phyloP scores from a whole-genome alignment of 805 yeast genomes.

The Candida manassasensis region DNA sequence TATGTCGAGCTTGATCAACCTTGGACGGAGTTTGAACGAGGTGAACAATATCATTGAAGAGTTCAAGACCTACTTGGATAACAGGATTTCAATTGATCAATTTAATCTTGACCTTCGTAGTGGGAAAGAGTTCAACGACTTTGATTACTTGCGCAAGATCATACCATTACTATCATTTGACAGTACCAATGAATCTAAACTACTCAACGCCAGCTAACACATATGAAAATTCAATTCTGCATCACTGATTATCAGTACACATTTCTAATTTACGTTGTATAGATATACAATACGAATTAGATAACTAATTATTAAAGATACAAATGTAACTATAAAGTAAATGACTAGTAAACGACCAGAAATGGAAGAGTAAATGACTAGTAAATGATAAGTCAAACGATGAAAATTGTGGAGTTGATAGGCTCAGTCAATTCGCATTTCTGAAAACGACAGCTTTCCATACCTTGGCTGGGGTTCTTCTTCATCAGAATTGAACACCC shows the following conservation, averaged over 20 bases:
- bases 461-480: conserved; percentile 3
- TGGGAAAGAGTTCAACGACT: conserved; percentile 20
- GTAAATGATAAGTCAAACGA: too few relatives aligned
- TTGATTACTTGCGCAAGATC: conserved; percentile 30
- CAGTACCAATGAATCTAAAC: conserved; percentile 22
- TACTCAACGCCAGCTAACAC: conserved; percentile 22
- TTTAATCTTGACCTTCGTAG: conserved; percentile 12
- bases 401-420: too few relatives aligned
- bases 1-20: conserved; percentile 19
- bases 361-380: too few relatives aligned
- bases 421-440: neutral
- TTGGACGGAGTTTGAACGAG: conserved; percentile 50
- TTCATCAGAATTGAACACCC: conserved; percentile 15
- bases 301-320: too few relatives aligned
- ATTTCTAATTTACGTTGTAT: too few relatives aligned
- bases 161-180: conserved; percentile 39
- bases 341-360: too few relatives aligned
- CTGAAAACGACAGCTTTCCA: neutral
- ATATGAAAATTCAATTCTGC: too few relatives aligned
- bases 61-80: conserved; percentile 37
- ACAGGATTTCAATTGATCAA: conserved; percentile 26
- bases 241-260: too few relatives aligned
- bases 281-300: too few relatives aligned
- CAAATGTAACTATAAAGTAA: too few relatives aligned
- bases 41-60: conserved; percentile 45